Conservation (phyloP, 441 rosid species). For the Syzygium syzygioides region DNA sequence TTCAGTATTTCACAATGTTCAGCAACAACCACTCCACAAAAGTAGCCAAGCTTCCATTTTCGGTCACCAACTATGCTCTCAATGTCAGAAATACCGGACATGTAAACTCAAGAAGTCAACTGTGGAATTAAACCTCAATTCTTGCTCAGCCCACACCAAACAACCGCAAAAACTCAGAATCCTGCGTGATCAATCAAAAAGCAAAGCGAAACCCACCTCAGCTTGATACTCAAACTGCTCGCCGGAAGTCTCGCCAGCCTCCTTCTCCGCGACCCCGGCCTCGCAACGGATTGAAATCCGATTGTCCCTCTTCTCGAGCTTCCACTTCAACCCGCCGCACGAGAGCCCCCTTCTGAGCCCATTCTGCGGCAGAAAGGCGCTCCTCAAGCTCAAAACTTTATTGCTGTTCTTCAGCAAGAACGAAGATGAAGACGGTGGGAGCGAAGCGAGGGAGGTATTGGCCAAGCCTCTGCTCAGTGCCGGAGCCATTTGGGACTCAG, state of each 20-base stretch:
- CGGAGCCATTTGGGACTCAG: slow-evolving; percentile 51
- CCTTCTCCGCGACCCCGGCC: slow-evolving; percentile 86
- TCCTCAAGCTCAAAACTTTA: slow-evolving; percentile 30
- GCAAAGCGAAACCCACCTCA: slow-evolving; percentile 54
- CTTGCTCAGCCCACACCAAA: background rate
- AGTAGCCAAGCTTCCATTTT: background rate
- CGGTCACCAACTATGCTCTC: background rate
- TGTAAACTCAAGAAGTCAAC: background rate
- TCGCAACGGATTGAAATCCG: slow-evolving; percentile 52
- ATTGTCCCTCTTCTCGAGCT: slow-evolving; percentile 36
- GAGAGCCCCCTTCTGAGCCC: slow-evolving; percentile 37
- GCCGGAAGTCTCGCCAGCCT: slow-evolving; percentile 58
- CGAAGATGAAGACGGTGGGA: slow-evolving; percentile 34
- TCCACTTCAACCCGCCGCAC: slow-evolving; percentile 52
- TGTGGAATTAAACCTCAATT: background rate
- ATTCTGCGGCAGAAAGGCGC: slow-evolving; percentile 38
- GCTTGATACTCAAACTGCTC: slow-evolving; percentile 98
- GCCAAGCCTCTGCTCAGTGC: slow-evolving; percentile 61
- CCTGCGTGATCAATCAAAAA: background rate
- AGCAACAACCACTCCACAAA: background rate
- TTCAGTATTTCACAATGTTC: background rate
- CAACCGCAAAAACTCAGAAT: background rate
- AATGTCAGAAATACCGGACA: background rate
- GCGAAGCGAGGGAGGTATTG: slow-evolving; percentile 42
- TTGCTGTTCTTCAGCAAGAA: slow-evolving; percentile 18